phyloP scores from a whole-genome alignment of 1,284 basidiomycete species.

The Austroboletus rostrupii region DNA sequence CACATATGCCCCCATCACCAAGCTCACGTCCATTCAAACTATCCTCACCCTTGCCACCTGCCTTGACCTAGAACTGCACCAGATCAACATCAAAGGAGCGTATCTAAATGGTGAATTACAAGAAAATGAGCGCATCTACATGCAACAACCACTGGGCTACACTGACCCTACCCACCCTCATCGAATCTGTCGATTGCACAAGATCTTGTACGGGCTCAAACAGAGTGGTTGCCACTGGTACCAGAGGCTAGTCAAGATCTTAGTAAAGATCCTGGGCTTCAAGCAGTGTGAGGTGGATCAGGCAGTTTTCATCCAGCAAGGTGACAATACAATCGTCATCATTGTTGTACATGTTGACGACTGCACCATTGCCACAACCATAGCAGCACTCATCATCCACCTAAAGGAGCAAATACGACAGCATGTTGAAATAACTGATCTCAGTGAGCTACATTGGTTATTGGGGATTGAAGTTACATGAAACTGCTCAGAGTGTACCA shows the following conservation, averaged over 20 bases:
- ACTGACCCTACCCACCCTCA: background rate
- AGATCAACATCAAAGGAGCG: background rate
- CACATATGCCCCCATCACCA: constrained; percentile 8
- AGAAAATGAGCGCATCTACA: background rate
- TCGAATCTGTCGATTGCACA: background rate
- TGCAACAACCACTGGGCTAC: background rate
- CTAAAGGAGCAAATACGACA: too few species aligned
- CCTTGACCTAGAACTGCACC: background rate
- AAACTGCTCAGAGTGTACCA: constrained; percentile 10
- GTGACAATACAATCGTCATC: background rate
- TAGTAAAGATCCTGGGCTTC: too few species aligned
- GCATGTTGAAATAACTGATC: too few species aligned
- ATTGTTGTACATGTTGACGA: background rate
- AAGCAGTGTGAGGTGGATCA: background rate
- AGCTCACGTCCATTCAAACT: background rate
- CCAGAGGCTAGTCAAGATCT: too few species aligned
- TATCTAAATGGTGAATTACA: background rate
- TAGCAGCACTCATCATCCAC: background rate
- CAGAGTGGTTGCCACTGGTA: background rate
- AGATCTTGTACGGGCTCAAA: background rate
- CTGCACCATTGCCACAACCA: background rate
- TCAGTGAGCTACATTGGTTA: constrained; percentile 10
- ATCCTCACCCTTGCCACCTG: background rate
- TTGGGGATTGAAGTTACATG: constrained; percentile 26
- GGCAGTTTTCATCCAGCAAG: background rate